A percentile compares a stretch with the other conserved stretches of the same genome.
Conservation (phyloP, 148 eudicot species). For the Persicaria maculosa region DNA sequence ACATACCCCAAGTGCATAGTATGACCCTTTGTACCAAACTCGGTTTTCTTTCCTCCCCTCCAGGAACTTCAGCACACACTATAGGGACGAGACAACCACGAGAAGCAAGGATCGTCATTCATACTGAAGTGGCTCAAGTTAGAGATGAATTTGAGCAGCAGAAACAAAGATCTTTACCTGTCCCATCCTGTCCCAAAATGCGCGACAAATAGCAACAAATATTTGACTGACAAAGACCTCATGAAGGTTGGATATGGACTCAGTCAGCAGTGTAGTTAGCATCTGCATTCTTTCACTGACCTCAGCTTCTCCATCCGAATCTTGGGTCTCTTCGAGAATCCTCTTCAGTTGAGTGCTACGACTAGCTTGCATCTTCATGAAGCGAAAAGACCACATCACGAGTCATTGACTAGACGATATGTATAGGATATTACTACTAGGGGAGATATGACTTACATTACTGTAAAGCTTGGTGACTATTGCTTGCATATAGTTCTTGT, state of each 20-base stretch:
- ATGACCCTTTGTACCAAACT: slow-evolving; percentile 81
- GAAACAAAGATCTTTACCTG: slow-evolving; percentile 37
- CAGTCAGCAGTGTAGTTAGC: slow-evolving; percentile 50
- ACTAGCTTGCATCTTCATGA: slow-evolving; percentile 52
- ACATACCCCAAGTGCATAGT: slow-evolving; percentile 86
- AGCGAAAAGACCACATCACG: neutral
- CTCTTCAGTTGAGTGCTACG: slow-evolving; percentile 67
- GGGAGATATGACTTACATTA: slow-evolving; percentile 42
- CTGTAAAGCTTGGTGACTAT: slow-evolving; percentile 54
- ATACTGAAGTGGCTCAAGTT: neutral
- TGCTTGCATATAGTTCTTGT: slow-evolving; percentile 82
- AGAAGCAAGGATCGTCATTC: neutral
- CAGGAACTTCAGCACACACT: slow-evolving; percentile 67
- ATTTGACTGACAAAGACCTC: slow-evolving; percentile 65
- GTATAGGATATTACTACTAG: neutral
- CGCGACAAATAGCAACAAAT: slow-evolving; percentile 63
- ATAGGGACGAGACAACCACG: neutral
- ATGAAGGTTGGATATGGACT: slow-evolving; percentile 66
- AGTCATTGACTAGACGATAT: neutral
- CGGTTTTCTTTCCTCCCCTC: slow-evolving; percentile 87
- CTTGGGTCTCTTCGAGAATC: slow-evolving; percentile 75
- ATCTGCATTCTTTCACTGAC: slow-evolving; percentile 73
- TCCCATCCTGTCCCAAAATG: slow-evolving; percentile 86
- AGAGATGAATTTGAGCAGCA: neutral
- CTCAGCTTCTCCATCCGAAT: slow-evolving; percentile 72